Base-by-base conservation (phyloP, 2,329 filamentous ascomycete species). In the Sporothrix luriei region DNA sequence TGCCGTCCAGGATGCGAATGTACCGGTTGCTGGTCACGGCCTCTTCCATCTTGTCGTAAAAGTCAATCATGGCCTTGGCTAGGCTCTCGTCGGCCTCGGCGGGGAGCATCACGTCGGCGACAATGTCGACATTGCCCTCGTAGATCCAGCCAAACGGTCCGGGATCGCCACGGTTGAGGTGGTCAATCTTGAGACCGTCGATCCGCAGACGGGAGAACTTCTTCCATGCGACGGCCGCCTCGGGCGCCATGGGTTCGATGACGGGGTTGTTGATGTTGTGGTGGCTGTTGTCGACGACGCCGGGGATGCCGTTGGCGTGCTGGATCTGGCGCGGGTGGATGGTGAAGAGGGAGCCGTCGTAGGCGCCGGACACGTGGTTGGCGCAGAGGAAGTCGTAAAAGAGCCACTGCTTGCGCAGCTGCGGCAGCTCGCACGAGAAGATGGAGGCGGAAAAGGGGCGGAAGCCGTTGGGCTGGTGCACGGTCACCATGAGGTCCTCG, bases 131-230 rank as follows among this genome's bases (percentile, higher is more conserved):
- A 72, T 95, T 97, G 46, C 95, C 95, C 80, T 98, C 93, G 74
- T 96, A 91, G 68, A 99, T 99, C 95, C 95, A 99, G 3, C 93
- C 94, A 78, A 99, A 97, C 0, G 94, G 94, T 0, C 95, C 95
- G 72, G 95, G 89, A 21, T 97, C 93, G 29, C 94, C 94, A 54
- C 93, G 88, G 77, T 99, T 99, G 11, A 99, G 84, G 78, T 99
- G 95, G 75, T 98, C 95, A 68, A 99, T 97, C 77, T 91, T 97
- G 11, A 99, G 84, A 0, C 91, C 93, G 76, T 99, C 95, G 70
- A 99, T 96, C 5, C 95, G 88, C 70, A 98, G 88, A 29, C 95
- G 88, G 76, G 90, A 97, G 74, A 97, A 94, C 79, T 97, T 98
- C 80, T 98, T 97, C 94, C 94, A 99, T 0, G 89, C 89, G 33